Evolutionary conservation across 1,284 basidiomycete genomes (phyloP).

Genomic region (Clitocybe nebularis): DNA sequence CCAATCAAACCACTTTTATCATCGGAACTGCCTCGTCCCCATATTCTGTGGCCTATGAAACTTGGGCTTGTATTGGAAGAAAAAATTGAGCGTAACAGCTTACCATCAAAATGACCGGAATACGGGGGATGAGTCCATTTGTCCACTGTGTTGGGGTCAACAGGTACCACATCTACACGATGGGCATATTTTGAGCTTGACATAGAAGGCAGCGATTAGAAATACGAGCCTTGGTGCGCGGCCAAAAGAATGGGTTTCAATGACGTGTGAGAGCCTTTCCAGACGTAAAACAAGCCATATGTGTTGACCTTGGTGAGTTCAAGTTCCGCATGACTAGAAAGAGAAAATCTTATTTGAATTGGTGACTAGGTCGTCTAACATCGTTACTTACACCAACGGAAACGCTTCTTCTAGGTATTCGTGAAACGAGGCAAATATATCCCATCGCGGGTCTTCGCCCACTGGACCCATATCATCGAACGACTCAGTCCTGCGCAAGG

Average conservation of each 20-base stretch:
- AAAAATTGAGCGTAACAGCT: too few species aligned
- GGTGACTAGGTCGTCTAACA: background rate
- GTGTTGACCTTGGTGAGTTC: constrained; percentile 58
- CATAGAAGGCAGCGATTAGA: background rate
- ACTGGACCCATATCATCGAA: constrained; percentile 45
- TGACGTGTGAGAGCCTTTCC: constrained; percentile 56
- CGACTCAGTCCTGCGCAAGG: constrained; percentile 38
- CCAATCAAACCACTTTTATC: constrained; percentile 59
- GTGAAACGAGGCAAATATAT: constrained; percentile 46
- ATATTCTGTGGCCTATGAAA: constrained; percentile 40
- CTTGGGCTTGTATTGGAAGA: too few species aligned
- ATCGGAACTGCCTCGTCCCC: constrained; percentile 58
- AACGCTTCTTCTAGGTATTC: constrained; percentile 42
- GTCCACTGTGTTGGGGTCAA: constrained; percentile 48
- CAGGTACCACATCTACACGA: constrained; percentile 63
- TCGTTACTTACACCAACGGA: constrained; percentile 40
- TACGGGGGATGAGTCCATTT: constrained; percentile 63
- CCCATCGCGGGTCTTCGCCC: constrained; percentile 49
- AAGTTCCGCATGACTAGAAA: constrained; percentile 47
- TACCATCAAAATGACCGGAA: constrained; percentile 63
- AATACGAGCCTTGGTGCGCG: constrained; percentile 61
- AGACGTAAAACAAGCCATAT: constrained; percentile 67
- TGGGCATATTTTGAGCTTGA: background rate
- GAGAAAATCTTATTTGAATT: background rate
- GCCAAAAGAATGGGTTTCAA: constrained; percentile 68